These are phyloP conservation scores for Limnanthes douglasii DNA, from an alignment of 345 rosid species.

Conservation along the genomic window DNA sequence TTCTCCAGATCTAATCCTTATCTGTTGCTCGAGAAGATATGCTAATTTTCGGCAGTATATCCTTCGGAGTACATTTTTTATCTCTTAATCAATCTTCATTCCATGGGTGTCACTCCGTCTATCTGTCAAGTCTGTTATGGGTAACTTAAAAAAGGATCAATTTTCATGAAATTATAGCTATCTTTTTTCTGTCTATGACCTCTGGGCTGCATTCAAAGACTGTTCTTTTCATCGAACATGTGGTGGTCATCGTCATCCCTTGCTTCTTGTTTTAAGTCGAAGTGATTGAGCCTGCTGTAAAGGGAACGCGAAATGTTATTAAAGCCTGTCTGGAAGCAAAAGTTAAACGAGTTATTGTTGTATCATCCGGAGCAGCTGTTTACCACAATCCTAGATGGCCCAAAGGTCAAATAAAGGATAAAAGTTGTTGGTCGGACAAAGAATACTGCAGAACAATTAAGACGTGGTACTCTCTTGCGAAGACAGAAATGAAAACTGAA, in stretches of 20 bases:
- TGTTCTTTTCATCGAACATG: too few relatives aligned
- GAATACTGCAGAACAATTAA: slow-evolving; percentile 15
- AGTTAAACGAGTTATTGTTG: slow-evolving; percentile 34
- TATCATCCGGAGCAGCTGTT: slow-evolving; percentile 29
- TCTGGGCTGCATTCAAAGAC: too few relatives aligned
- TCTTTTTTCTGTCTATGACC: too few relatives aligned
- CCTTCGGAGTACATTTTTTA: slow-evolving; percentile 69
- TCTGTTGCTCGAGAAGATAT: slow-evolving; percentile 60
- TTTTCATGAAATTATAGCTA: too few relatives aligned
- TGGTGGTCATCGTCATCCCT: too few relatives aligned
- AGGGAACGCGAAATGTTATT: slow-evolving; percentile 26
- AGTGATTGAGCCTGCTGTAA: slow-evolving; percentile 24
- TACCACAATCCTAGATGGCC: slow-evolving; percentile 23
- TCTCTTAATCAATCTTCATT: too few relatives aligned
- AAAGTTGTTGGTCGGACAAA: slow-evolving; percentile 26
- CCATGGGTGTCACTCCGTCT: too few relatives aligned
- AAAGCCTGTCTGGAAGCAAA: slow-evolving; percentile 26
- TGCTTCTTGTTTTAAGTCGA: slow-evolving; percentile 34
- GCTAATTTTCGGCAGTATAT: slow-evolving; percentile 56
- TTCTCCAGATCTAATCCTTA: slow-evolving; percentile 57
- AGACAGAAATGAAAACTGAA: too few relatives aligned
- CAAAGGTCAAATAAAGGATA: slow-evolving; percentile 15
- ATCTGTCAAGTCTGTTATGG: too few relatives aligned
- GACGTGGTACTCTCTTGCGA: too few relatives aligned
- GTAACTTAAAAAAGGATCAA: too few relatives aligned